Percentiles rank a stretch among this genome's conserved stretches.
Evolutionary conservation across 768 basidiomycete genomes (phyloP).

Genomic region (Agaricus subrufescens): DNA sequence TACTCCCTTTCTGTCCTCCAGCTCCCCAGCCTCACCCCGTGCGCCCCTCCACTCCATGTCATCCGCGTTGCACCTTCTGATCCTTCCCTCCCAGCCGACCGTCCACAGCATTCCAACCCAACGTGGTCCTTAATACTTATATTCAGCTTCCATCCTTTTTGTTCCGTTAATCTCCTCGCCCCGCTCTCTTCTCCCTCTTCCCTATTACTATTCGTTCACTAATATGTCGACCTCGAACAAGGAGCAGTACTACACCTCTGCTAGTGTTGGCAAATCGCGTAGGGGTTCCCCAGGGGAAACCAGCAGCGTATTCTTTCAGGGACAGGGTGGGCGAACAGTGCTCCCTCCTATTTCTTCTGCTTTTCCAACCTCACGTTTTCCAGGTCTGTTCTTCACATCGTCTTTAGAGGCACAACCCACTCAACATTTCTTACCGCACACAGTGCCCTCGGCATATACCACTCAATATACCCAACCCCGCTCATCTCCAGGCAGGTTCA

Average conservation of each 20-base stretch:
- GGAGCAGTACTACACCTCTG: constrained; percentile 65
- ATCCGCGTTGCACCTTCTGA: constrained; percentile 34
- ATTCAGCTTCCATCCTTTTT: constrained; percentile 36
- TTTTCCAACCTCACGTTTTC: constrained; percentile 86
- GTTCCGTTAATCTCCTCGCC: constrained; percentile 46
- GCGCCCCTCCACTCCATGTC: constrained; percentile 40
- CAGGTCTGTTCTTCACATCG: constrained; percentile 73
- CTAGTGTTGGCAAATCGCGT: constrained; percentile 58
- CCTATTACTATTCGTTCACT: constrained; percentile 55
- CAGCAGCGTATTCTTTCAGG: constrained; percentile 63
- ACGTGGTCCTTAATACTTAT: constrained; percentile 26
- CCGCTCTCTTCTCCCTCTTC: constrained; percentile 32
- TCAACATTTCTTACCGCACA: constrained; percentile 51
- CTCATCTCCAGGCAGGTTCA: constrained; percentile 53
- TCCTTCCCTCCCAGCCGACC: constrained; percentile 15
- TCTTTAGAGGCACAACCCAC: constrained; percentile 45
- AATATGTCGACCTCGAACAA: constrained; percentile 69
- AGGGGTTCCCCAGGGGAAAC: constrained; percentile 66
- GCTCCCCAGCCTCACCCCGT: constrained; percentile 44
- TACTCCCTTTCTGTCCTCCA: neutral
- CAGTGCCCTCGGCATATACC: constrained; percentile 57
- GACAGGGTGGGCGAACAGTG: constrained; percentile 88
- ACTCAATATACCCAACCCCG: constrained; percentile 62
- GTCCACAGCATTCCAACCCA: constrained; percentile 8
- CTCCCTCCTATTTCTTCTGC: constrained; percentile 81